A percentile compares a stretch with the other conserved stretches of the same genome.
Evolutionary conservation across 176 grass and related monocot species (phyloP).

Genomic region (Lolium rigidum): DNA sequence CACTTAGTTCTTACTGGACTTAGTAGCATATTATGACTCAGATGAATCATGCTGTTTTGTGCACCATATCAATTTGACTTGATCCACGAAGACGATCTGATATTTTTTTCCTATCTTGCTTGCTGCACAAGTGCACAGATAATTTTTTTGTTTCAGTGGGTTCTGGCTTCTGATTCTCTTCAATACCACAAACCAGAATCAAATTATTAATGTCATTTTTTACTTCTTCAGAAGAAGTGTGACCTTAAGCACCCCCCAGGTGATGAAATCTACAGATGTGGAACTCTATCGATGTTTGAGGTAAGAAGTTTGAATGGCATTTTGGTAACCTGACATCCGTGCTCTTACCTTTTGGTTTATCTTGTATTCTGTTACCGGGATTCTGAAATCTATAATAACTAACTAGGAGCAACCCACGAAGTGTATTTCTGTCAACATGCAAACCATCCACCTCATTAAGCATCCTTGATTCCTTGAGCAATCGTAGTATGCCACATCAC

Average conservation of each 20-base stretch:
- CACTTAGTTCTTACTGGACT: not conserved
- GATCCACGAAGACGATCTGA: not conserved
- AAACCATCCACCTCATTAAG: no score
- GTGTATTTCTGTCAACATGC: no score
- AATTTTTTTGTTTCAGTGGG: not conserved
- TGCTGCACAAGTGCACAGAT: not conserved
- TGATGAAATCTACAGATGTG: slow-evolving; percentile 99
- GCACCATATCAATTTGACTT: not conserved
- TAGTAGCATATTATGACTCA: not conserved
- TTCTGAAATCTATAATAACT: not conserved
- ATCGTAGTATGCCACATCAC: no score
- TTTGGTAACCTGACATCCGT: not conserved
- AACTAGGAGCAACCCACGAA: not conserved
- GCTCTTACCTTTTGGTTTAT: slow-evolving; percentile 12
- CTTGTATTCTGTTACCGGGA: not conserved
- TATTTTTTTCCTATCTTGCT: slow-evolving; percentile 15
- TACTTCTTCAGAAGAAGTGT: slow-evolving; percentile 80
- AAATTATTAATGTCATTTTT: slow-evolving; percentile 34
- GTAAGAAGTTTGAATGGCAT: slow-evolving; percentile 49
- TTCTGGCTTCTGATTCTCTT: not conserved
- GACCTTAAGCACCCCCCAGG: slow-evolving; percentile 98
- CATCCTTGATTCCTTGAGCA: no score
- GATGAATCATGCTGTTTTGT: not conserved
- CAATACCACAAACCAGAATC: not conserved
- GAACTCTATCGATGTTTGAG: slow-evolving; percentile 98